These are phyloP conservation scores for Penicillium sp. DNA, from an alignment of 2,329 filamentous ascomycete genomes.

Conservation along the genomic window DNA sequence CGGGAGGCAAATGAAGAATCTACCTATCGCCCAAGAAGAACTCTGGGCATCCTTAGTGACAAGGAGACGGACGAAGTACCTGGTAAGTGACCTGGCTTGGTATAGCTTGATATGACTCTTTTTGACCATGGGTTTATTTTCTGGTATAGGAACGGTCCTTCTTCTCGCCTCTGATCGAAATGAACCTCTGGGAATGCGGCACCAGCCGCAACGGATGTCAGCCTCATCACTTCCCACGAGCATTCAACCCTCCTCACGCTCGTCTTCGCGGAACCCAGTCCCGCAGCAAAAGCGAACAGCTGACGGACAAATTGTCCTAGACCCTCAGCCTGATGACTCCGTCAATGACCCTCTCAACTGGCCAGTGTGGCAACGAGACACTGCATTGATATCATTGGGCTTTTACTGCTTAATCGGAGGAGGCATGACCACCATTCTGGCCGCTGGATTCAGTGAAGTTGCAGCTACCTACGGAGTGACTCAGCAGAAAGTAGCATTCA, in stretches of 20 bases:
- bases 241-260: constrained; percentile 42
- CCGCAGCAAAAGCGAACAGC: constrained; percentile 69
- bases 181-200: constrained; percentile 60
- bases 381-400: constrained; percentile 76
- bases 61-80: constrained; percentile 81
- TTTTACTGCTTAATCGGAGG: constrained; percentile 93
- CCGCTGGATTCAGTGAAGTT: constrained; percentile 84
- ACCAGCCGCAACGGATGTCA: constrained; percentile 63
- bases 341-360: constrained; percentile 92
- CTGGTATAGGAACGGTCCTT: constrained; percentile 57
- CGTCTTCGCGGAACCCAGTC: constrained; percentile 35
- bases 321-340: constrained; percentile 89
- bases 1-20: not conserved
- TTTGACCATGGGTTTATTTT: not conserved
- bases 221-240: constrained; percentile 55
- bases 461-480: constrained; percentile 66
- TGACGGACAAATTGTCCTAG: constrained; percentile 81
- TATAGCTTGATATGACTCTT: not conserved
- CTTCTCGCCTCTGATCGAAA: constrained; percentile 62
- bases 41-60: constrained; percentile 81
- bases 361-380: constrained; percentile 77
- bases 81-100: constrained; percentile 53
- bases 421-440: constrained; percentile 86
- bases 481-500: constrained; percentile 74
- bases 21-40: constrained; percentile 49